These are phyloP conservation scores for Gracilaria gracilis DNA, from an alignment of 23 red algal genomes.

Conservation along the genomic window DNA sequence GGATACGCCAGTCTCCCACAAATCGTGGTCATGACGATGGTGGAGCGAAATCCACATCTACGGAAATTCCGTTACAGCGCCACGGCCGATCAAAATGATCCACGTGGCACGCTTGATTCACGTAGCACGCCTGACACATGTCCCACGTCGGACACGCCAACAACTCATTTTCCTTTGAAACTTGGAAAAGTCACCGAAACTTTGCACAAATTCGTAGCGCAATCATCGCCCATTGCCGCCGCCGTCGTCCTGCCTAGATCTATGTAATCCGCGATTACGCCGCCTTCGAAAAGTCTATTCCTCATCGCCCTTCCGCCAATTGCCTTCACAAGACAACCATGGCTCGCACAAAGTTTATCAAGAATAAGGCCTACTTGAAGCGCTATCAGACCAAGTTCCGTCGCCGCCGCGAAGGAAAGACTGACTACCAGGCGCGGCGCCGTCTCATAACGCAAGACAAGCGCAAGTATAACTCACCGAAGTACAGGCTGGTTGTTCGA, in stretches of 20 bases:
- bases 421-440: conserved; percentile 89
- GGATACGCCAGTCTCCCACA: too few relatives aligned
- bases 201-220: not conserved
- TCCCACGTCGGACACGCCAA: not conserved
- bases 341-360: conserved; percentile 83
- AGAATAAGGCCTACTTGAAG: conserved; percentile 98
- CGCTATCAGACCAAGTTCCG: conserved; percentile 98
- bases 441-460: conserved; percentile 90
- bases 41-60: too few relatives aligned
- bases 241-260: not conserved
- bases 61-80: too few relatives aligned
- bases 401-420: conserved; percentile 97
- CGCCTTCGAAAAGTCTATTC: not conserved
- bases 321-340: conserved; percentile 9
- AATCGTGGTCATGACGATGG: too few relatives aligned
- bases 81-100: too few relatives aligned
- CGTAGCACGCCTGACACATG: too few relatives aligned
- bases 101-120: too few relatives aligned
- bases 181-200: not conserved
- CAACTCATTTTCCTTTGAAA: not conserved
- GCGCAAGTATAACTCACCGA: conserved; percentile 97
- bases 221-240: not conserved
- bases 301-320: not conserved
- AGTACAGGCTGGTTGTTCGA: conserved; percentile 97
- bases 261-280: too few relatives aligned